Base-by-base conservation (phyloP, 495 filamentous ascomycete genomes). In the Pseudotulostoma volvatum region DNA sequence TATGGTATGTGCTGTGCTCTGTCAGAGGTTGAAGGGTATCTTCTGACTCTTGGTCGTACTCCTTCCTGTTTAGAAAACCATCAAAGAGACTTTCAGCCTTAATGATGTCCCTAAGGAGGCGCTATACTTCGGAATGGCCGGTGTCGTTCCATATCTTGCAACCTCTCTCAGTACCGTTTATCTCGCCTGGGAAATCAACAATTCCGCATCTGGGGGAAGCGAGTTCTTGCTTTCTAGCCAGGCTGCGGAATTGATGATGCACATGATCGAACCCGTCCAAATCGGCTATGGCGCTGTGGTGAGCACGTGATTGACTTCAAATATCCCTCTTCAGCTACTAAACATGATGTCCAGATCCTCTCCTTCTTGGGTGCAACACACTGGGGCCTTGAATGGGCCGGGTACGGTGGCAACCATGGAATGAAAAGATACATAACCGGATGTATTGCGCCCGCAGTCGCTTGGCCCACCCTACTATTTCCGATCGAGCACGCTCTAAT, bases 291-390 rank as follows among this genome's bases (percentile, higher is more conserved):
- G 90, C 39, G 90, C 90, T 33, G 76, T 93, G 37, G 83, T 87
- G 56, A 60, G 82, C 67, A 36, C 36, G 31, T 19, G 11, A 33
- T 31, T 18, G 7, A 15, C 17, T 30, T 18, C 15, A 7, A 11
- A 8, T 9, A 11, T 43, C 19, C 15, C 9, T 2, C 18, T 34
- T 14, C 15, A 11, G 17, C 3, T 4, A 9, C 39, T 41, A 34
- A 42, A 37, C 34, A 31, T 31, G 2, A 25, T 8, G 9, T 40
- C 2, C 44, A 83, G 79, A 86, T 95, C 48, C 78, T 95, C 50
- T 93, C 86, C 33, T 96, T 96, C 71, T 73, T 97, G 16, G 90
- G 90, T 35, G 90, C 92, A 25, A 75, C 95, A 49, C 90, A 97
- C 59, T 96, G 92, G 92, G 83, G 83, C 45, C 61, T 87, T 40